A percentile compares a stretch with the other conserved stretches of the same genome.
Evolutionary conservation across 768 basidiomycete genomes (phyloP).

Genomic region (Dacryopinax spathularia): DNA sequence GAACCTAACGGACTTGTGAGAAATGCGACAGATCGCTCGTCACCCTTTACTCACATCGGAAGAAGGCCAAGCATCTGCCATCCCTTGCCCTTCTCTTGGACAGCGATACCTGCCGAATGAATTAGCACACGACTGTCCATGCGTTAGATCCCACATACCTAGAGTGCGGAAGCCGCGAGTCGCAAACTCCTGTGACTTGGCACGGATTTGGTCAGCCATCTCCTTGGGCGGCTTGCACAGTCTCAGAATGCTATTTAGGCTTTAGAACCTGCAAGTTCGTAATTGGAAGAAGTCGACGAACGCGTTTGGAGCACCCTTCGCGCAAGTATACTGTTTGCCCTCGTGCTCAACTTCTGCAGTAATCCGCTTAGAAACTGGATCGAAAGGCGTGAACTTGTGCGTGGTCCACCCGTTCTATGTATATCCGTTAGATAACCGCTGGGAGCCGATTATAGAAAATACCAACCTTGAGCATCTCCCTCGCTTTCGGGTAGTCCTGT

Average conservation of each 20-base stretch:
- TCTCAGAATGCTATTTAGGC: conserved; percentile 28
- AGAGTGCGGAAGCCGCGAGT: conserved; percentile 33
- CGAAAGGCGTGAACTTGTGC: conserved; percentile 34
- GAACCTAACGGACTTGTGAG: too few relatives aligned
- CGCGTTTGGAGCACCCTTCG: conserved; percentile 37
- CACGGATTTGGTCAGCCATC: conserved; percentile 25
- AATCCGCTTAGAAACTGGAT: conserved; percentile 39
- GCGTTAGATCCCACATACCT: too few relatives aligned
- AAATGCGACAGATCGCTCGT: too few relatives aligned
- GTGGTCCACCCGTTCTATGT: conserved; percentile 37
- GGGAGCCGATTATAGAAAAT: too few relatives aligned
- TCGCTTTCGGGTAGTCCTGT: conserved; percentile 32
- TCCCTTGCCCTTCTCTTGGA: conserved; percentile 29
- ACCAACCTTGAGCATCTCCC: conserved; percentile 33
- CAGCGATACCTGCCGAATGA: too few relatives aligned
- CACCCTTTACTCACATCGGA: too few relatives aligned
- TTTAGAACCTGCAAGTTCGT: not conserved
- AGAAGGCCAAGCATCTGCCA: conserved; percentile 35
- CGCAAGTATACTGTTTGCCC: conserved; percentile 30
- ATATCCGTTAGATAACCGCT: too few relatives aligned
- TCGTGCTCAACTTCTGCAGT: conserved; percentile 34
- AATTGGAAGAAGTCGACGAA: conserved; percentile 4
- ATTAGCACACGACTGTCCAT: too few relatives aligned
- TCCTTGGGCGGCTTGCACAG: conserved; percentile 25
- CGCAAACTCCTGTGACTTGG: conserved; percentile 29